Percentiles rank a stretch among this genome's conserved stretches.
Evolutionary conservation across 2,329 filamentous ascomycete genomes (phyloP).

Genomic region (Sarocladium oryzae): DNA sequence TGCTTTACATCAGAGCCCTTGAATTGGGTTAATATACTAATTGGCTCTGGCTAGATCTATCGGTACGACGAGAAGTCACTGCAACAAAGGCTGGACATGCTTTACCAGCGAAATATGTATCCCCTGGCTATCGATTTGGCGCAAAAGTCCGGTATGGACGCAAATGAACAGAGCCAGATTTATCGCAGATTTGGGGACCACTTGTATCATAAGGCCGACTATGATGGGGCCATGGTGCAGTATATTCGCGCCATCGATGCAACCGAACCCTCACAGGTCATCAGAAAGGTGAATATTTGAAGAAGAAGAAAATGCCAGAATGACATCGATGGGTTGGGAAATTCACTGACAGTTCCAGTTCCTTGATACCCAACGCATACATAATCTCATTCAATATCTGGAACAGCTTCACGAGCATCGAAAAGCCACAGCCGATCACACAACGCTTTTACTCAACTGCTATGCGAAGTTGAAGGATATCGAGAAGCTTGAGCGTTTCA

Average conservation of each 20-base stretch:
- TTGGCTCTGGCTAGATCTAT: slow-evolving; percentile 56
- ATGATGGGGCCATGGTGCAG: slow-evolving; percentile 97
- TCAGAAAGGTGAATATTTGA: slow-evolving; percentile 91
- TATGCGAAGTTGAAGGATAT: slow-evolving; percentile 98
- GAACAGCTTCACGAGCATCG: slow-evolving; percentile 94
- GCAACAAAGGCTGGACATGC: slow-evolving; percentile 83
- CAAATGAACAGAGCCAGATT: slow-evolving; percentile 79
- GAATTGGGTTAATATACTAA: too few species aligned
- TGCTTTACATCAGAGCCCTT: too few species aligned
- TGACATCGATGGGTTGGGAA: too few species aligned
- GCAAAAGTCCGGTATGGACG: slow-evolving; percentile 77
- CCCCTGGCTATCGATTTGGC: slow-evolving; percentile 87
- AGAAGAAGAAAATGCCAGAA: too few species aligned
- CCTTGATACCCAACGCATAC: slow-evolving; percentile 92
- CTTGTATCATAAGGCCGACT: slow-evolving; percentile 90
- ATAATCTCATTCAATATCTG: slow-evolving; percentile 93
- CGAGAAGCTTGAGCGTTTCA: slow-evolving; percentile 91
- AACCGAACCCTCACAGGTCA: slow-evolving; percentile 93
- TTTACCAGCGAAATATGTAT: slow-evolving; percentile 92
- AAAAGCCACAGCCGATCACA: slow-evolving; percentile 90
- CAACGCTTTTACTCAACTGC: slow-evolving; percentile 88
- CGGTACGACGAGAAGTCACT: slow-evolving; percentile 87
- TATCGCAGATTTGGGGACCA: slow-evolving; percentile 92
- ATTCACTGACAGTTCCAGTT: slow-evolving; percentile 49
- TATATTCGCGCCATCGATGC: slow-evolving; percentile 95